Conservation (phyloP, 1,284 basidiomycete genomes). For the Sanghuangporus sanghuang region DNA sequence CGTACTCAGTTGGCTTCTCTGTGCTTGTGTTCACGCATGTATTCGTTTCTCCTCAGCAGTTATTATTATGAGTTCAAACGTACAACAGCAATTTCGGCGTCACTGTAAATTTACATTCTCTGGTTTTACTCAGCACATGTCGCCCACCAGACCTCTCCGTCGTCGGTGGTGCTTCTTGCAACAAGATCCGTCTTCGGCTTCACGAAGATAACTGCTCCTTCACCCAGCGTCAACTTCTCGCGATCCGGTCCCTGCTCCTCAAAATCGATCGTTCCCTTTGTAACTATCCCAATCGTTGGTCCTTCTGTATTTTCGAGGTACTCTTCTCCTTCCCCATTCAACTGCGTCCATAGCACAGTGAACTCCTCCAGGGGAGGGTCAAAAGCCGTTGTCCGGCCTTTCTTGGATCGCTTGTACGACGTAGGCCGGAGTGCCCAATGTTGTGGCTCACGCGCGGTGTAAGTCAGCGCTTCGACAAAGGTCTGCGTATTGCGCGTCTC, state of each 20-base stretch:
- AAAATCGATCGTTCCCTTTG: constrained; percentile 7
- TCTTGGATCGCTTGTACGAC: constrained; percentile 14
- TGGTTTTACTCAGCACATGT: constrained; percentile 13
- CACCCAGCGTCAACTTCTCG: constrained; percentile 3
- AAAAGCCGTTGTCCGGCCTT: constrained; percentile 17
- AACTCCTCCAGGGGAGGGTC: constrained; percentile 22
- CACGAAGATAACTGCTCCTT: constrained; percentile 18
- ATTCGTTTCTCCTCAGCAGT: not conserved
- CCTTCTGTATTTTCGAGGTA: constrained; percentile 12
- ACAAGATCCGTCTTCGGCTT: constrained; percentile 14
- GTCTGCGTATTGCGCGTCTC: constrained; percentile 24
- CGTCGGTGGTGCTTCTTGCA: not conserved
- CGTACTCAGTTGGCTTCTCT: not conserved
- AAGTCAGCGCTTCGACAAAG: constrained; percentile 19
- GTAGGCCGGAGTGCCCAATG: constrained; percentile 17
- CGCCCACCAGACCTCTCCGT: constrained; percentile 19
- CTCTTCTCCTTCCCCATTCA: constrained; percentile 10
- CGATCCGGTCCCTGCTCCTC: constrained; percentile 11
- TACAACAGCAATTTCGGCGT: not conserved
- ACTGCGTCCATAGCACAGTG: constrained; percentile 19
- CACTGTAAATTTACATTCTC: not conserved
- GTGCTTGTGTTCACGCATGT: not conserved
- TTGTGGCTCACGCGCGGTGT: constrained; percentile 14
- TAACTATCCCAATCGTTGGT: constrained; percentile 21
- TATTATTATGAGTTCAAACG: not conserved